A percentile compares a stretch with the other conserved stretches of the same genome.
These are phyloP conservation scores for Jackrogersella minutella DNA, from an alignment of 495 filamentous ascomycete genomes.

Conservation along the genomic window DNA sequence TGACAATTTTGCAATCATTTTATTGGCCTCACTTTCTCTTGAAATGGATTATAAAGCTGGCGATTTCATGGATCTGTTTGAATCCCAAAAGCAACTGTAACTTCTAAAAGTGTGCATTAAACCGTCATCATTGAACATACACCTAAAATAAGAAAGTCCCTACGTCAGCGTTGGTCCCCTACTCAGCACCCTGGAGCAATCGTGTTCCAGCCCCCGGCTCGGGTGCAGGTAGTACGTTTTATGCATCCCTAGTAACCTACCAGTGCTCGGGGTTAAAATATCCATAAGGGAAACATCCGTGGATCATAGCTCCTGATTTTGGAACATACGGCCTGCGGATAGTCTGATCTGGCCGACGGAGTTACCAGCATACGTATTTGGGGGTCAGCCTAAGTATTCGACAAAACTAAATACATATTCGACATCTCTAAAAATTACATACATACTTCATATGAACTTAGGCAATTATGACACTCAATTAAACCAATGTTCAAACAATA, in stretches of 20 bases:
- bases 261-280: neutral
- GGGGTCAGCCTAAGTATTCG: neutral
- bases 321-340: neutral
- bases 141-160: neutral
- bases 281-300: too few species aligned
- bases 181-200: neutral
- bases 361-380: too few species aligned
- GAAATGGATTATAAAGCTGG: neutral
- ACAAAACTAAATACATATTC: neutral
- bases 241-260: too few species aligned
- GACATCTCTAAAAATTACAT: neutral
- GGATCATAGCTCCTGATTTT: neutral
- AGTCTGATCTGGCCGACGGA: slow-evolving; percentile 24
- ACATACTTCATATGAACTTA: neutral
- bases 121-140: slow-evolving; percentile 13
- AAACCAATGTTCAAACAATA: neutral
- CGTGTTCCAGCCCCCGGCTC: slow-evolving; percentile 6
- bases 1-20: neutral
- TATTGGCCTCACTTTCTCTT: neutral
- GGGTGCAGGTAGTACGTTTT: neutral
- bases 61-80: neutral
- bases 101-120: neutral
- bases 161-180: slow-evolving; percentile 26
- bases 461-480: neutral
- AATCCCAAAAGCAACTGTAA: neutral